Evolutionary conservation across 2,329 filamentous ascomycete genomes (phyloP).

Genomic region (Triangularia setosa): DNA sequence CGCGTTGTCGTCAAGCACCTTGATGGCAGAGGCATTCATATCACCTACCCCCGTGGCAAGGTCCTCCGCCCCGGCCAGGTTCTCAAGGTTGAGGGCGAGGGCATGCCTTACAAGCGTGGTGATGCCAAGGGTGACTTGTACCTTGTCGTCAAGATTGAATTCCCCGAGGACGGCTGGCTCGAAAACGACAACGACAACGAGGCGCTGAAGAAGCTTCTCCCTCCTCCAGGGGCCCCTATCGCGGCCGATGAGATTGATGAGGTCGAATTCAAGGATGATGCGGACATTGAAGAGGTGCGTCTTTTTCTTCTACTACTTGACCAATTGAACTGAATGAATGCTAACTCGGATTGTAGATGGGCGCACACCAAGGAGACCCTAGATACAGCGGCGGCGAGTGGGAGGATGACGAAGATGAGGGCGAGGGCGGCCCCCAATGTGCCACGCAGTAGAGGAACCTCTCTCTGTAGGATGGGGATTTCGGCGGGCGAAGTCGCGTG

Average conservation of each 20-base stretch:
- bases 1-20: constrained; percentile 88
- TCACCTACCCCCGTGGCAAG: constrained; percentile 76
- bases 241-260: constrained; percentile 76
- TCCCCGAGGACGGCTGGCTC: constrained; percentile 84
- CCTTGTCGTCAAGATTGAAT: constrained; percentile 78
- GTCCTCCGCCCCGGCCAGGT: constrained; percentile 79
- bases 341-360: constrained; percentile 50
- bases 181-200: constrained; percentile 66
- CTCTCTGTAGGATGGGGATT: background rate
- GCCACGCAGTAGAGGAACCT: constrained; percentile 58
- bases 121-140: constrained; percentile 85
- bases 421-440: constrained; percentile 61
- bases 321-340: background rate
- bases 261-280: constrained; percentile 79
- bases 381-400: constrained; percentile 64
- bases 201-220: constrained; percentile 71
- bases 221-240: constrained; percentile 58
- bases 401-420: constrained; percentile 67
- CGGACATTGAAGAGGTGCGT: constrained; percentile 72
- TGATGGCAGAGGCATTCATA: constrained; percentile 83
- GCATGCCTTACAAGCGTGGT: constrained; percentile 88
- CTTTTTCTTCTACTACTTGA: background rate
- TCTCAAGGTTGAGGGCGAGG: constrained; percentile 81
- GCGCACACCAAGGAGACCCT: constrained; percentile 65
- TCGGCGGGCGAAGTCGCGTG: background rate